Evolutionary conservation across 805 yeast genomes (phyloP).

Genomic region (Kodamaea jinghongensis): DNA sequence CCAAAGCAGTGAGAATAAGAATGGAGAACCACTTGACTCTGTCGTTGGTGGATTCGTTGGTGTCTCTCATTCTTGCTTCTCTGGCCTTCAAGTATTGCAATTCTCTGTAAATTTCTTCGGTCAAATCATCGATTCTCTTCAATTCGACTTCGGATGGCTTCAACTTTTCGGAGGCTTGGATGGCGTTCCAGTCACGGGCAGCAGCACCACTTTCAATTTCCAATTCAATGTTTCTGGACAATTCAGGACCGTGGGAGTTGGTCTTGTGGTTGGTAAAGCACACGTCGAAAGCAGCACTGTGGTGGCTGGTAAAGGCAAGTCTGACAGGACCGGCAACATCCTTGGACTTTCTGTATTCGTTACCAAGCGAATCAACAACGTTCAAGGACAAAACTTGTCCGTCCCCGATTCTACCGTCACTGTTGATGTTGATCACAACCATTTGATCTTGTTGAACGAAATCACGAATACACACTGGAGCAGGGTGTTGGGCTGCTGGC

Average conservation of each 20-base stretch:
- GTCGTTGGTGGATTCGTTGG: conserved; percentile 93
- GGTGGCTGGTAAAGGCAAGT: conserved; percentile 82
- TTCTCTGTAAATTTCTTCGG: conserved; percentile 77
- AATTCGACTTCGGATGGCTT: conserved; percentile 90
- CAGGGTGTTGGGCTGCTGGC: conserved; percentile 44
- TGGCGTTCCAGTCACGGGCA: conserved; percentile 96
- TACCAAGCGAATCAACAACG: conserved; percentile 77
- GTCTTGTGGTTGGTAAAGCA: conserved; percentile 69
- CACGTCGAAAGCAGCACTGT: conserved; percentile 82
- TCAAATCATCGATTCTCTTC: conserved; percentile 80
- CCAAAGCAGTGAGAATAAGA: conserved; percentile 61
- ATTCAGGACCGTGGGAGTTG: conserved; percentile 12
- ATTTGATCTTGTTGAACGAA: conserved; percentile 81
- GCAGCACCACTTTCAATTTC: conserved; percentile 95
- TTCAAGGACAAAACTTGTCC: conserved; percentile 75
- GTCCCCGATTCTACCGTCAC: conserved; percentile 77
- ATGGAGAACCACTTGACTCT: conserved; percentile 88
- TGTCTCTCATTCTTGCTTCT: conserved; percentile 91
- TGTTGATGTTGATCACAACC: conserved; percentile 78
- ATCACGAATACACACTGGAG: conserved; percentile 87
- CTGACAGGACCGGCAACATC: conserved; percentile 71
- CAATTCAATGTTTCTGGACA: conserved; percentile 71
- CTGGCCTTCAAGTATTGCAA: conserved; percentile 80
- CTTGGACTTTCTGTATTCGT: conserved; percentile 72
- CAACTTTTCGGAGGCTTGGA: conserved; percentile 89